phyloP scores from a whole-genome alignment of 768 basidiomycete species.

The Lyophyllum semitale region DNA sequence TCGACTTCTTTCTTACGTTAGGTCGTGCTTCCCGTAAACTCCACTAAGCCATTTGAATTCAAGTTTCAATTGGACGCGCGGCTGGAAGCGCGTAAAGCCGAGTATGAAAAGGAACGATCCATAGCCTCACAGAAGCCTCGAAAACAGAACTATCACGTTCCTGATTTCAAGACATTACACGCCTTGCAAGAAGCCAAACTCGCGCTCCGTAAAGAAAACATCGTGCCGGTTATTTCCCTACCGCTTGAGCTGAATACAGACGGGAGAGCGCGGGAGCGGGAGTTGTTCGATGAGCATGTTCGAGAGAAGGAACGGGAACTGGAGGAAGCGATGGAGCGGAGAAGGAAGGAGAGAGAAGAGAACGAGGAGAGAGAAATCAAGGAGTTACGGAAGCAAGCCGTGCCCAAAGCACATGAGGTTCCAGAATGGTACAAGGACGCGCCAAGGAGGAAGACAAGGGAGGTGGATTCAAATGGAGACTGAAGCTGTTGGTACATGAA shows the following conservation, averaged over 20 bases:
- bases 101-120: slow-evolving; percentile 31
- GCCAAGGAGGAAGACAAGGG: slow-evolving; percentile 51
- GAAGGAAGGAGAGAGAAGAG: slow-evolving; percentile 45
- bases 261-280: slow-evolving; percentile 59
- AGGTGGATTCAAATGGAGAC: slow-evolving; percentile 8
- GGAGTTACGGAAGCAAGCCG: slow-evolving; percentile 61
- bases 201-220: slow-evolving; percentile 45
- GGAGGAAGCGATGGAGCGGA: slow-evolving; percentile 47
- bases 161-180: slow-evolving; percentile 59
- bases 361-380: slow-evolving; percentile 62
- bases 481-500: slow-evolving; percentile 2
- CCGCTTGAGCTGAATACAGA: slow-evolving; percentile 55
- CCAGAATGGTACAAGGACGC: slow-evolving; percentile 78
- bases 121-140: slow-evolving; percentile 17
- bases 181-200: slow-evolving; percentile 46
- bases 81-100: slow-evolving; percentile 46
- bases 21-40: slow-evolving; percentile 23
- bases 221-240: slow-evolving; percentile 49
- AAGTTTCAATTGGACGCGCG: slow-evolving; percentile 53
- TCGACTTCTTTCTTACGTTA: slow-evolving; percentile 6
- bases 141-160: slow-evolving; percentile 24
- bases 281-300: slow-evolving; percentile 61
- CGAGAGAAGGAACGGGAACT: slow-evolving; percentile 58
- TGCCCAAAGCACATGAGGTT: slow-evolving; percentile 70
- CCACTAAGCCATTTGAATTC: slow-evolving; percentile 53